Base-by-base conservation (phyloP, 148 eudicot species). In the Polygonum maritimum region DNA sequence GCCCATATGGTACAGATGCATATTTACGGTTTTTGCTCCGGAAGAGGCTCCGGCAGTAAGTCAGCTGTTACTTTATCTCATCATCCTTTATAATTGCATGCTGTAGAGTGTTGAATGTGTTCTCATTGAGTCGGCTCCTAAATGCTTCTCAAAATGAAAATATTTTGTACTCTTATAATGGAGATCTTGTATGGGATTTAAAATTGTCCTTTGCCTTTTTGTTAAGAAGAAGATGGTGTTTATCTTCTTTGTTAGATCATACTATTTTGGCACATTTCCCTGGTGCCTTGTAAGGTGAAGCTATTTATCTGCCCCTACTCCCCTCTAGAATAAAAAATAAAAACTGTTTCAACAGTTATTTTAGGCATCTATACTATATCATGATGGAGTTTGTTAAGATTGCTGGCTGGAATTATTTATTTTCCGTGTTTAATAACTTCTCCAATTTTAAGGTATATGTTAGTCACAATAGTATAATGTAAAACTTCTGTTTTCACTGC, bases 21-120 rank as follows among this genome's bases (percentile, higher is more conserved):
- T 86, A 86, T 80, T 76, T 89, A 75, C 89, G 92, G 38, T 88
- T 80, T 78, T 86, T 89, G 91, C 96, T 91, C 6, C 88, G 91
- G 16, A 83, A 87, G 74, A 89, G 86, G 75, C 87, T 91, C 52
- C 81, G 77, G 76, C 41, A 79, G 94, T 90, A 69, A 88, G 86
- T 22, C 22, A 26, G 11, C 13, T 78, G 35, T 15, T 12, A 15
- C 72, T 58, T 60, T 7, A 16, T 60, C 26, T 60, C 67, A 22
- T 58, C 26, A 10, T 26, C 63, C 63, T 26, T 60, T 60, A 36
- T 60, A 7, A 10, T 22, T 60, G 36, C 36, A 22, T 60, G 36
- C 14, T 60, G 36, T 12, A 26, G 11, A 9, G 36, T 55, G 26
- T 26, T 26, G 4, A 26, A 3, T 22, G 36, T 9, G 21, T 57